Evolutionary conservation across 2,329 filamentous ascomycete species (phyloP), one percentile per base, ranked within the genome.

Genomic region (Fusarium drepaniforme): DNA sequence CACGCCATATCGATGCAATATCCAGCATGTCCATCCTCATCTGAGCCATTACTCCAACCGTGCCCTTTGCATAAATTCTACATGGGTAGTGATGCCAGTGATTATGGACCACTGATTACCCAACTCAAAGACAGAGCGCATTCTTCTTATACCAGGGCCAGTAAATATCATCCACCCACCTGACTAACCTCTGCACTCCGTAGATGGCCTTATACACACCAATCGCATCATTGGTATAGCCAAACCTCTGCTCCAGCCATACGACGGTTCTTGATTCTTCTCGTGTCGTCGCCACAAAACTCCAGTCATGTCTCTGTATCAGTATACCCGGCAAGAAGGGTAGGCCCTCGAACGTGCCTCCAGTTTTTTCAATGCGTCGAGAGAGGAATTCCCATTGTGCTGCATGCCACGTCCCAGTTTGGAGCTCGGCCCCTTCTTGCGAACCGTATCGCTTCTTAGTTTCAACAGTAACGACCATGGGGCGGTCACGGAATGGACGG

Each of bases 111-210:
- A 38, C 37, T 38, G 37, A 38, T 15, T n/a, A 81, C 23, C 4
- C 4, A 25, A 38, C 33, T 38, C 11, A 59, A 25, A 61, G 23
- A 46, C 58, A 15, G 40, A 61, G 58, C 25, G 11, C 58, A 61
- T 61, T 61, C 58, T 28, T 46, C 58, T 46, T 61, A 16, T 61
- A 61, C 58, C 58, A 46, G 28, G 58, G 58, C 58, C 58, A 61
- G 58, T 61, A 61, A 16, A 61, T 9, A 44, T 44, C 37, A 33
- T 44, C 58, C 37, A 61, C 38, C 58, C 58, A 61, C 15, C 58
- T 61, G 16, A 25, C 58, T 61, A 61, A 61, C 58, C 58, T 4
- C 25, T 46, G 58, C 37, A 44, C 38, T 44, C 58, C 58, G 25
- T 25, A 61, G 35, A 61, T 18, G 33, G 58, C 58, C 58, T 61